phyloP scores from a whole-genome alignment of 306 rosid genomes.

The Acacia acuminata region DNA sequence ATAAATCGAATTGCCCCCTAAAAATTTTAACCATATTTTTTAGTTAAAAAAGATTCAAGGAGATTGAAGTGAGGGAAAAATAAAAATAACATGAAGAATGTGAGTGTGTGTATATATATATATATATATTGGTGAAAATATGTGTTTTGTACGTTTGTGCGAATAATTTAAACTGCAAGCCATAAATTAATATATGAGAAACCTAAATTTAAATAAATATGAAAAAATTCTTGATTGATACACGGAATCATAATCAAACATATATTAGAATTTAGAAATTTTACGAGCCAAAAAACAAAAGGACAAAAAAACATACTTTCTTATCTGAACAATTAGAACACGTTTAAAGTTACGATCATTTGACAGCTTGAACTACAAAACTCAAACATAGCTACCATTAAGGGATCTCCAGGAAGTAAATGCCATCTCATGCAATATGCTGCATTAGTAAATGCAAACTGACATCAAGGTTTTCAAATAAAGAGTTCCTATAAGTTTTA shows the following conservation, averaged over 20 bases:
- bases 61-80: no score
- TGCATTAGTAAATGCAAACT: neutral
- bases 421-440: neutral
- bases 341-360: neutral
- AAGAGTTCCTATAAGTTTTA: neutral
- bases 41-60: no score
- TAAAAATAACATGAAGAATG: no score
- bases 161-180: no score
- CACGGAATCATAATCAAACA: neutral
- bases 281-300: no score
- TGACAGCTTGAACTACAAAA: neutral
- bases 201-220: neutral
- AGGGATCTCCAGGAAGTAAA: conserved; percentile 58
- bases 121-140: no score
- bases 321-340: neutral
- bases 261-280: no score
- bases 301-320: neutral
- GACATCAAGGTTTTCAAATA: neutral
- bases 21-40: no score
- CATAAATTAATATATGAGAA: neutral
- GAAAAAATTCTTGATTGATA: neutral
- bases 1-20: no score
- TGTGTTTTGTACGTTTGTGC: no score
- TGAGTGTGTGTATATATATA: no score
- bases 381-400: conserved; percentile 73